Evolutionary conservation across 257 asterid genomes (phyloP).

Genomic region (Primulina eburnea): DNA sequence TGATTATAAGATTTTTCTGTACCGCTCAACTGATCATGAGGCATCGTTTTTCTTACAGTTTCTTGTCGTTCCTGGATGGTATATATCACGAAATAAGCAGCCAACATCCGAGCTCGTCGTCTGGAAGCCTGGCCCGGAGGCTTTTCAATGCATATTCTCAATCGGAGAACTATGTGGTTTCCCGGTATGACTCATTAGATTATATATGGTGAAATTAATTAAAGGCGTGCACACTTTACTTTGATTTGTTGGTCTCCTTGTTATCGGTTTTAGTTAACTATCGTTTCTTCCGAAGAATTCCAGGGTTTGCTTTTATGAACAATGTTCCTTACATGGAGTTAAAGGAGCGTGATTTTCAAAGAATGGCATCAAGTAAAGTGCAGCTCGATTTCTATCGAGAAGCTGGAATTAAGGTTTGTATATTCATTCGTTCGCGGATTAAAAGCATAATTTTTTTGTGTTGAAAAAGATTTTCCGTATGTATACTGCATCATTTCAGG

Average conservation of each 20-base stretch:
- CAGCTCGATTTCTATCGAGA: background rate
- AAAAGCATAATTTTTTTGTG: background rate
- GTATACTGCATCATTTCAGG: too few species aligned
- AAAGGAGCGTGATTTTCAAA: background rate
- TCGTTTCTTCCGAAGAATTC: background rate
- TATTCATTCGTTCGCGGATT: background rate
- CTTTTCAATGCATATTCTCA: slow-evolving; percentile 49
- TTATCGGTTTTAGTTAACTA: background rate
- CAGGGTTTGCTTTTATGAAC: background rate
- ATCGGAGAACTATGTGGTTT: slow-evolving; percentile 26
- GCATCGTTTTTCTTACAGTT: slow-evolving; percentile 30
- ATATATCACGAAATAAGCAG: slow-evolving; percentile 34
- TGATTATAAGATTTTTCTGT: background rate
- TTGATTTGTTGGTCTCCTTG: too few species aligned
- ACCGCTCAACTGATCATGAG: too few species aligned
- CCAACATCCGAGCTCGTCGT: slow-evolving; percentile 38
- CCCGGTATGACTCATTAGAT: slow-evolving; percentile 30
- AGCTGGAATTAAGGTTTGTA: background rate
- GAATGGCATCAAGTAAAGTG: background rate
- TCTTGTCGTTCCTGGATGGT: slow-evolving; percentile 48
- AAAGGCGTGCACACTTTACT: too few species aligned
- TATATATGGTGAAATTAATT: too few species aligned
- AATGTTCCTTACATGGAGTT: background rate
- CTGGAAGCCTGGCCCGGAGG: slow-evolving; percentile 40
- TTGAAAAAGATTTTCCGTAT: background rate